These are phyloP conservation scores for Pestalotiopsis sp. DNA, from an alignment of 2,329 filamentous ascomycete genomes.

Conservation along the genomic window DNA sequence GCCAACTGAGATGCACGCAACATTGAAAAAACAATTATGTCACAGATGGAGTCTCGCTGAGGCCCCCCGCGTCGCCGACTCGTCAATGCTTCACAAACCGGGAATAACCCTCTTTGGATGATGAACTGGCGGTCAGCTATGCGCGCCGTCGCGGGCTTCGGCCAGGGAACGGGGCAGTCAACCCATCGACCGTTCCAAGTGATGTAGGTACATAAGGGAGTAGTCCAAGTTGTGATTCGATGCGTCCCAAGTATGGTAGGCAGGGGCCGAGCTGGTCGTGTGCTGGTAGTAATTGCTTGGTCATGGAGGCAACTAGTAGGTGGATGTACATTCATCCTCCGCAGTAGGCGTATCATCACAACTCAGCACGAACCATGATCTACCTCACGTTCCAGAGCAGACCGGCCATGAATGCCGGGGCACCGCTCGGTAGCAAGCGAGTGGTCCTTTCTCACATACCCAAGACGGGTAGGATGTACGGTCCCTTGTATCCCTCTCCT, in stretches of 20 bases:
- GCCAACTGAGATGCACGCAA: neutral
- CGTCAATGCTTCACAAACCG: constrained; percentile 28
- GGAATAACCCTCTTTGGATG: constrained; percentile 30
- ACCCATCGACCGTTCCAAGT: neutral
- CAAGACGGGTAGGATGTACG: neutral
- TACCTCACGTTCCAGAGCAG: constrained; percentile 16
- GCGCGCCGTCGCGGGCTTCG: constrained; percentile 20
- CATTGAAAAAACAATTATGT: neutral
- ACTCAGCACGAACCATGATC: constrained; percentile 43
- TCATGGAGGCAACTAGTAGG: no score
- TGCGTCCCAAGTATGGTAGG: no score
- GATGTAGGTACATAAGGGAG: neutral
- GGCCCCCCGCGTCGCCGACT: neutral
- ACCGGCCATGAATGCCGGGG: neutral
- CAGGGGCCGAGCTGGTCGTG: no score
- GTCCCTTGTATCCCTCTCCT: neutral
- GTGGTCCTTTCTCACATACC: neutral
- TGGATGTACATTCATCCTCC: constrained; percentile 11
- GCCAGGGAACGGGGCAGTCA: constrained; percentile 21
- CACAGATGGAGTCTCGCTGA: constrained; percentile 8
- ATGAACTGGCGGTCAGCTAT: constrained; percentile 55
- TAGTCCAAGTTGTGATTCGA: no score
- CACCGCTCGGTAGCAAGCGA: neutral
- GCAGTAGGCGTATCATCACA: constrained; percentile 29
- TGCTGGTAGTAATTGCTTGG: no score